Base-by-base conservation (phyloP, 306 rosid genomes). In the Castanea mollissima region DNA sequence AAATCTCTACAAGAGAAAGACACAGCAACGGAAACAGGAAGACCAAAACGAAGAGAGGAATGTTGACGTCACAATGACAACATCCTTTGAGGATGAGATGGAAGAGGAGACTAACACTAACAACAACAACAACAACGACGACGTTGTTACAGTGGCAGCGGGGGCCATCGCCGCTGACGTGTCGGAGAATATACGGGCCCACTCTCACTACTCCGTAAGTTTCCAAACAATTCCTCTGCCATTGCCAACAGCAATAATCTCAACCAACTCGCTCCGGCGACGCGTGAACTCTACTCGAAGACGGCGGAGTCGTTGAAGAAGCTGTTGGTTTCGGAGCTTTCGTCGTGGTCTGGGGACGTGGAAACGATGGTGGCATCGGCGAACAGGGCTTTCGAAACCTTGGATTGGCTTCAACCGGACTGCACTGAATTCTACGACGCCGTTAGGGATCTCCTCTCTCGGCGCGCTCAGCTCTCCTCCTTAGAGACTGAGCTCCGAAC, bases 331-430 rank as follows among this genome's bases (percentile, higher is more conserved):
- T 21, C 79, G 10, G 59, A 63, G 6, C 71, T 75, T 41, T 41
- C 46, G 13, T 75, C 4, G 27, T 59, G 25, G 13, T 19, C 44
- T 0, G 69, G 62, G 46, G 12, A 41, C 6, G 70, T 38, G 71
- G 71, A 75, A 21, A 59, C 46, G 10, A 75, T 62, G 79, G n/a
- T 75, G 23, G 71, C 14, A 46, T 29, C n/a, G 70, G 71, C 71
- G 10, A 46, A 75, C 38, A 13, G 6, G 29, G 79, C 49, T 44
- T 46, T 75, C 31, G 71, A 34, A 4, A 59, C 72, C 23, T 58
- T 74, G 59, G 49, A 57, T 57, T 75, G 38, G 56, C 29, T 60
- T 25, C 35, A 15, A 25, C 27, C 31, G 0, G 71, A 44, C 25
- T 75, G 23, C 44, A 20, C 34, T 75, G 57, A 75, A 59, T 59